phyloP scores from a whole-genome alignment of 768 basidiomycete species.

The Mycena pura region DNA sequence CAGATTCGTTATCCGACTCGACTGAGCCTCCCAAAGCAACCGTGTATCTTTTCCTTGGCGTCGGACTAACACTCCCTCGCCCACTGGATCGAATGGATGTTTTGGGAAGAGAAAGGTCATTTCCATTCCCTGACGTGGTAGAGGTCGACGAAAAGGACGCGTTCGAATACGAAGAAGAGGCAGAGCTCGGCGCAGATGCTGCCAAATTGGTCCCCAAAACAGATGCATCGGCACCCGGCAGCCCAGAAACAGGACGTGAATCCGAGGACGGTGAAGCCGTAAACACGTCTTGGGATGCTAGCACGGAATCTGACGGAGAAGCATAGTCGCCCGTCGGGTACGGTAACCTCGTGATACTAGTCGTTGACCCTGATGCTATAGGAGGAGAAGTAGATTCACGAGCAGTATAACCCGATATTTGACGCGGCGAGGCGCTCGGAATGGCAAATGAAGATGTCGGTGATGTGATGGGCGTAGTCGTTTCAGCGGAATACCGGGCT shows the following conservation, averaged over 20 bases:
- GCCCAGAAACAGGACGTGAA: constrained; percentile 54
- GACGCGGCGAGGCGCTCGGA: constrained; percentile 37
- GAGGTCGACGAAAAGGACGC: constrained; percentile 36
- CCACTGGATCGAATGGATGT: constrained; percentile 40
- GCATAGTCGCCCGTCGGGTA: constrained; percentile 88
- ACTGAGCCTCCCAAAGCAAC: constrained; percentile 84
- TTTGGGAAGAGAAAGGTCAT: constrained; percentile 41
- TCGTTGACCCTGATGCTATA: constrained; percentile 51
- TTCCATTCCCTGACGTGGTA: constrained; percentile 30
- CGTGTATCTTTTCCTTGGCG: constrained; percentile 85
- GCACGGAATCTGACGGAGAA: constrained; percentile 58
- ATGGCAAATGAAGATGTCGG: constrained; percentile 37
- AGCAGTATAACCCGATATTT: constrained; percentile 48
- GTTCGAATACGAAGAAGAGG: constrained; percentile 33
- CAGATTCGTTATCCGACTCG: constrained; percentile 46
- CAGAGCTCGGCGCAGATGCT: constrained; percentile 31
- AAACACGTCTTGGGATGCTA: constrained; percentile 42
- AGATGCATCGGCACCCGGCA: constrained; percentile 41
- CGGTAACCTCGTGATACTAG: constrained; percentile 66
- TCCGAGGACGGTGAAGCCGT: constrained; percentile 55
- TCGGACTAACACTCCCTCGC: constrained; percentile 67
- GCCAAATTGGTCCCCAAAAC: neutral
- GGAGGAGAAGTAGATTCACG: constrained; percentile 72
- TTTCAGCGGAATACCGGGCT: constrained; percentile 23
- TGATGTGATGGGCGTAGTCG: constrained; percentile 19